Evolutionary conservation across 768 basidiomycete species (phyloP).

Genomic region (Mycena alexandri): DNA sequence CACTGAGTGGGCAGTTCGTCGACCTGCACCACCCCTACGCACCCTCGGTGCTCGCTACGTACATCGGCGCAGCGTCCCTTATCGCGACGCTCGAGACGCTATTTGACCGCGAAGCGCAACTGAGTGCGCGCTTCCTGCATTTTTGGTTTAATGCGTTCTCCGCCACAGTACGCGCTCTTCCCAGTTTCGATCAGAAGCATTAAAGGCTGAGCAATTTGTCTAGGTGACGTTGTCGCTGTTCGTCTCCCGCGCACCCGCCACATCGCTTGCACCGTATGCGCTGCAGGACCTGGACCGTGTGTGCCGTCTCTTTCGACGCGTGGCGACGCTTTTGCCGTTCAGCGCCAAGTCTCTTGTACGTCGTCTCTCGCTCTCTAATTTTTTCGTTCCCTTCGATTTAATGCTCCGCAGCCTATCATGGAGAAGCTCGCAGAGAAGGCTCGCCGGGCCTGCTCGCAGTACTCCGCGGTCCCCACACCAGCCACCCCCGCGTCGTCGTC

Average conservation of each 20-base stretch:
- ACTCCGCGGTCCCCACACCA: slow-evolving; percentile 31
- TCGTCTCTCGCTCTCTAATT: slow-evolving; percentile 30
- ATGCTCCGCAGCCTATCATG: slow-evolving; percentile 60
- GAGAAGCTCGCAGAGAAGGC: slow-evolving; percentile 68
- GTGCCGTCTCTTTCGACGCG: slow-evolving; percentile 68
- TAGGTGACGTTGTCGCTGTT: slow-evolving; percentile 77
- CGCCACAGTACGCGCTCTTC: slow-evolving; percentile 68
- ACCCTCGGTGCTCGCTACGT: slow-evolving; percentile 79
- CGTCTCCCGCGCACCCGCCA: slow-evolving; percentile 71
- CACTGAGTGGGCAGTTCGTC: slow-evolving; percentile 64
- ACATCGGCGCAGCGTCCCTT: slow-evolving; percentile 68
- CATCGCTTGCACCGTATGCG: slow-evolving; percentile 69
- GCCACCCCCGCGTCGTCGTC: slow-evolving; percentile 33
- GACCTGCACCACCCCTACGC: slow-evolving; percentile 73
- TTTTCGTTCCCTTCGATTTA: slow-evolving; percentile 1
- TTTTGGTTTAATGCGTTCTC: slow-evolving; percentile 85
- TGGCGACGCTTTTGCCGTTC: slow-evolving; percentile 69
- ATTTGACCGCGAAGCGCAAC: slow-evolving; percentile 68
- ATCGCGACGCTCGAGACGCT: slow-evolving; percentile 69
- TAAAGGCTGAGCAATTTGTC: slow-evolving; percentile 1
- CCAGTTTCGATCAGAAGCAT: neutral
- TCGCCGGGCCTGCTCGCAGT: slow-evolving; percentile 57
- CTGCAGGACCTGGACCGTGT: slow-evolving; percentile 72
- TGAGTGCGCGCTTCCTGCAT: slow-evolving; percentile 75
- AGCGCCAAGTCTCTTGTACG: slow-evolving; percentile 71